Evolutionary conservation across 495 filamentous ascomycete genomes (phyloP), one percentile per base, ranked within the genome.

Genomic region (Aspergillus steynii): DNA sequence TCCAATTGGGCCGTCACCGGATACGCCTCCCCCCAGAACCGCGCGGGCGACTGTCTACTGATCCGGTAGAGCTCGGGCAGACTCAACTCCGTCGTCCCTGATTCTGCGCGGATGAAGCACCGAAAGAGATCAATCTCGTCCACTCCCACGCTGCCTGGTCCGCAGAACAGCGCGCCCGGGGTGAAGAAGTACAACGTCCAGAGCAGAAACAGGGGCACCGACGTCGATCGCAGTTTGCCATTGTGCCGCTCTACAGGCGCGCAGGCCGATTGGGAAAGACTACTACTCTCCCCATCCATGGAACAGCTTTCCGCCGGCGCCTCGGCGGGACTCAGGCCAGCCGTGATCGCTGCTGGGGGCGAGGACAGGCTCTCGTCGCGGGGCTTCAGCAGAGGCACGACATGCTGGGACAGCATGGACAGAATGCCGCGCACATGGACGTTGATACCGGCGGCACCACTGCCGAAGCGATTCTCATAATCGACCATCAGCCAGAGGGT

Each of bases 401-500:
- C 65, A 50, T 75, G 67, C 26, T 75, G 67, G 46, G 64, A 61
- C 14, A 75, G 63, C 15, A 75, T 58, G 14, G 55, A 70, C 49
- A 71, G 61, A 34, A 75, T 70, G 0, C 73, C 71, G 2, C 65
- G 60, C 29, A 75, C 72, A 48, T 74, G 73, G 6, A 75, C 68
- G 51, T 72, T 72, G 27, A 74, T 75, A 0, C 69, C 73, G 9
- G 71, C 27, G 4, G 59, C 64, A 20, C 71, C 73, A 10, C 65
- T 70, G 29, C 73, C 71, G 52, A 75, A 75, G 20, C 73, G 64
- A 49, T 74, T 69, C 50, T 75, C 73, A 27, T 75, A 75, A 53
- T 74, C 73, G 15, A 75, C 68, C 71, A 75, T 71, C 50, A 74
- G 51, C 71, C 71, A 75, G 12, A 75, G 42, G 0, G 73, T 75